These are phyloP conservation scores for Acacia acuminata DNA, from an alignment of 306 rosid genomes.

Conservation along the genomic window DNA sequence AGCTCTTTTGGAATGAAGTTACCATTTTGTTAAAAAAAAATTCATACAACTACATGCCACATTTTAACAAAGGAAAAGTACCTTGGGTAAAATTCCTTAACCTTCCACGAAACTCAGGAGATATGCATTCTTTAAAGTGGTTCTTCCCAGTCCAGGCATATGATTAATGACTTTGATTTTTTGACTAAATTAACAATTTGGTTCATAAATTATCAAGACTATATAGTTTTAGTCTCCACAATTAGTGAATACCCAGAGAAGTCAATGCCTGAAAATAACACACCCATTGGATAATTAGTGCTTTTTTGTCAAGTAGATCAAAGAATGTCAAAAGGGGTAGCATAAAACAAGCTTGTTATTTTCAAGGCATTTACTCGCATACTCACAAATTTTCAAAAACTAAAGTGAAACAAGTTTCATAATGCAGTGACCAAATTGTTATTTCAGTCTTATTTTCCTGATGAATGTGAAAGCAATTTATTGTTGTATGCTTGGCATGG, in stretches of 20 bases:
- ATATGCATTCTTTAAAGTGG: conserved; percentile 28
- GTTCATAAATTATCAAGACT: neutral
- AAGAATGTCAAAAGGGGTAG: neutral
- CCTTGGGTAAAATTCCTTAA: conserved; percentile 17
- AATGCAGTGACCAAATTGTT: neutral
- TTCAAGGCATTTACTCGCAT: neutral
- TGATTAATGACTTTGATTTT: neutral
- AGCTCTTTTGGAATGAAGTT: no score
- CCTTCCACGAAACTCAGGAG: conserved; percentile 52
- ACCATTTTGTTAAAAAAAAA: conserved; percentile 17
- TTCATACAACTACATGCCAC: conserved; percentile 32
- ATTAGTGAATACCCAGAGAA: neutral
- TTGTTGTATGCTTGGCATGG: conserved; percentile 48
- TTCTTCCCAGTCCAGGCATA: neutral
- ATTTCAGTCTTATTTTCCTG: conserved; percentile 5
- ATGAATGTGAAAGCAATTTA: conserved; percentile 29
- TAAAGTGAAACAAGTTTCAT: neutral
- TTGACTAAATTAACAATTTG: conserved; percentile 15
- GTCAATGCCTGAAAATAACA: neutral
- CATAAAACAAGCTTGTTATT: neutral
- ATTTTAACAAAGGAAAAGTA: conserved; percentile 3
- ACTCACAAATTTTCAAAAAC: neutral
- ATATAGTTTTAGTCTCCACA: neutral
- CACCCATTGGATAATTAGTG: neutral
- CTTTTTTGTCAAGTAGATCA: neutral